Evolutionary conservation across 495 filamentous ascomycete species (phyloP).

Genomic region (Hypoxylon fragiforme): DNA sequence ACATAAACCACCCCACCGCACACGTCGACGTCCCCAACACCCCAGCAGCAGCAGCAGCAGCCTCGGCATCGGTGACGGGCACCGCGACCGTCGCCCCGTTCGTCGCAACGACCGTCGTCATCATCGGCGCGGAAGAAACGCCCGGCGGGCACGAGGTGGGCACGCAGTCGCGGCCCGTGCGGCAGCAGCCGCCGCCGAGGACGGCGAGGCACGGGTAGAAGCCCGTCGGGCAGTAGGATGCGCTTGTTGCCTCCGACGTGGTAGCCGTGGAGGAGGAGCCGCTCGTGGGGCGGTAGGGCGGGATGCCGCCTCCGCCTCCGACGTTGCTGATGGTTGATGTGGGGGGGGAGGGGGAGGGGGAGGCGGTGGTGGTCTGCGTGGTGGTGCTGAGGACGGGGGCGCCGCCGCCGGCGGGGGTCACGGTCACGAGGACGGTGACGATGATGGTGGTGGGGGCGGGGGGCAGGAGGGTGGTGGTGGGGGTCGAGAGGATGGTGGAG

Average conservation of each 20-base stretch:
- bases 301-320: slow-evolving; percentile 36
- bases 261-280: slow-evolving; percentile 27
- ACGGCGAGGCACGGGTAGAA: slow-evolving; percentile 59
- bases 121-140: slow-evolving; percentile 48
- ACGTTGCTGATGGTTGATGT: slow-evolving; percentile 44
- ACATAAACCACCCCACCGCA: slow-evolving; percentile 77
- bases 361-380: slow-evolving; percentile 40
- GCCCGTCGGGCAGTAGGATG: slow-evolving; percentile 57
- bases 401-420: slow-evolving; percentile 36
- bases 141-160: slow-evolving; percentile 59
- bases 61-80: slow-evolving; percentile 51
- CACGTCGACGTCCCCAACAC: slow-evolving; percentile 56
- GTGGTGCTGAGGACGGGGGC: slow-evolving; percentile 32
- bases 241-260: not conserved
- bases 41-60: slow-evolving; percentile 29
- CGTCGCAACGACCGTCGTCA: slow-evolving; percentile 64
- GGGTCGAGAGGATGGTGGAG: slow-evolving; percentile 31
- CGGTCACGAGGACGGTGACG: slow-evolving; percentile 42
- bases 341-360: slow-evolving; percentile 33
- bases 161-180: slow-evolving; percentile 78
- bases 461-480: slow-evolving; percentile 32
- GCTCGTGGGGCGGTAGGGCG: slow-evolving; percentile 33
- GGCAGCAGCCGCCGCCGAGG: slow-evolving; percentile 63
- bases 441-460: slow-evolving; percentile 38
- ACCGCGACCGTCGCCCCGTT: slow-evolving; percentile 70